phyloP scores from a whole-genome alignment of 345 rosid genomes.

The Citrus reticulata region DNA sequence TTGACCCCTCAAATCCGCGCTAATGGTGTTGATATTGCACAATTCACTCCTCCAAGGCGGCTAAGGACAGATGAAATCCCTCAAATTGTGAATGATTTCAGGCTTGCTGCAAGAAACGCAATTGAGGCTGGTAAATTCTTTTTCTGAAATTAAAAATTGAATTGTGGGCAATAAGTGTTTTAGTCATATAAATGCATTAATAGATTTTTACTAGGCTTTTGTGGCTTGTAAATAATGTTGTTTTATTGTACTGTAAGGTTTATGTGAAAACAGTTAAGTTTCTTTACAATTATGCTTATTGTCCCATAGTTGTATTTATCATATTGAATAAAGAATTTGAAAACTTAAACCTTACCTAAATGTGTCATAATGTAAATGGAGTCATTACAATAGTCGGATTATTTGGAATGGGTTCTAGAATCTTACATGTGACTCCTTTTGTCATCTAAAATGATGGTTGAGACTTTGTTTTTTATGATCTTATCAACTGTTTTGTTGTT shows the following conservation, averaged over 20 bases:
- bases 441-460: background rate
- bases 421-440: background rate
- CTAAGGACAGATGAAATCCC: slow-evolving; percentile 65
- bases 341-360: background rate
- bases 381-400: background rate
- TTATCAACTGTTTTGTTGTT: background rate
- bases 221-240: too few species aligned
- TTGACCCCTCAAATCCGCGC: slow-evolving; percentile 39
- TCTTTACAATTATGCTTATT: background rate
- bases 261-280: background rate
- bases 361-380: background rate
- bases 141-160: background rate
- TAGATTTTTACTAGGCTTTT: too few species aligned
- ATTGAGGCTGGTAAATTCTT: slow-evolving; percentile 60
- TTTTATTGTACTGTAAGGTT: too few species aligned
- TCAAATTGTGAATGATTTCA: slow-evolving; percentile 54
- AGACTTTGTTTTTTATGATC: background rate
- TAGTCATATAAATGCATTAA: too few species aligned
- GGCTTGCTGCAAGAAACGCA: slow-evolving; percentile 76
- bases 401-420: background rate
- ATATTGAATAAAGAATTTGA: background rate
- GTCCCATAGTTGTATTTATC: background rate
- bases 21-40: slow-evolving; percentile 36
- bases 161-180: background rate
- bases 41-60: slow-evolving; percentile 56